Base-by-base conservation (phyloP, 2,329 filamentous ascomycete species). In the Hypoxylon sp. region DNA sequence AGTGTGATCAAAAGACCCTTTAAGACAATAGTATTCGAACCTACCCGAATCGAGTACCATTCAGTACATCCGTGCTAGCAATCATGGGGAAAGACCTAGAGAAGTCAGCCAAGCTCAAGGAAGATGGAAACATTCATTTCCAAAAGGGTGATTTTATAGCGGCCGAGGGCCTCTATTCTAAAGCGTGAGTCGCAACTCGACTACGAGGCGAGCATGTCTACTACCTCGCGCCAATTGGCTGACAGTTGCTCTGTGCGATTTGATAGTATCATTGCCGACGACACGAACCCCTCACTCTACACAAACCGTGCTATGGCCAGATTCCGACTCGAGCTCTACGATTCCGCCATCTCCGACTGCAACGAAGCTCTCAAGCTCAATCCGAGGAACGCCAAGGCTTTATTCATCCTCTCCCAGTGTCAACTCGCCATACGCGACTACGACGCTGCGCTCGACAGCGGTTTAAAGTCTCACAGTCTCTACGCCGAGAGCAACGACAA, bases 231-330 rank as follows among this genome's bases (percentile, higher is more conserved):
- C 26, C 20, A 32, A 38, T 19, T n/a, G 21, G 25, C 36, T 26
- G 31, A 45, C 32, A 19, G 6, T 2, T 34, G 12, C 26, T 34
- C 15, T 19, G 6, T 13, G 8, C 26, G 5, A 6, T 21, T 32
- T 26, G 7, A 38, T 31, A 90, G 87, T 29, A 91, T 96, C 62
- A 84, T 89, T 63, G 84, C 86, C 67, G 90, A 96, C 71, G 81
- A 89, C 3, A 80, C 77, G 46, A 94, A 96, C 67, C 83, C 88
- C 1, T 78, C 88, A 20, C 81, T 96, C 40, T 97, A 91, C 73
- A 93, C 91, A 27, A 97, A 97, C 73, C 89, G 92, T 44, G 90
- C 91, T 41, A 88, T 96, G 73, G 86, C 88, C 3, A 84, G 91
- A 29, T 78, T 94, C 51, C 89, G 88, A 72, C 80, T 96, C 15